These are phyloP conservation scores for Pseudoturritis turrita DNA, from an alignment of 345 rosid genomes.

Conservation along the genomic window DNA sequence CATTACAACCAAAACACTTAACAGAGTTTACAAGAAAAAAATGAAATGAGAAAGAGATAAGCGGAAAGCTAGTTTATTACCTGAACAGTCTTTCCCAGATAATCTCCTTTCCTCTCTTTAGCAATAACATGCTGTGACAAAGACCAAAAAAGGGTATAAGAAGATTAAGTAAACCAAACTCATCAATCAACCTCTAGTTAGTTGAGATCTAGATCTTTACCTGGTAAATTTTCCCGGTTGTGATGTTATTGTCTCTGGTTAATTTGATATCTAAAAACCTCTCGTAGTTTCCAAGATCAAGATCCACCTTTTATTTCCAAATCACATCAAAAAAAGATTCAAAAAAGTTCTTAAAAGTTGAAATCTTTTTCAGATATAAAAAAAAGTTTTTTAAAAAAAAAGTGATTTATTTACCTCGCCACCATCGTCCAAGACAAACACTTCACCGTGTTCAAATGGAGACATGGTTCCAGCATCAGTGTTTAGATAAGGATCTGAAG, in stretches of 20 bases:
- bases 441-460: slow-evolving; percentile 97
- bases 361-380: background rate
- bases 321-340: slow-evolving; percentile 2
- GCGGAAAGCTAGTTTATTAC: slow-evolving; percentile 26
- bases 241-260: slow-evolving; percentile 73
- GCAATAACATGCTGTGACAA: slow-evolving; percentile 62
- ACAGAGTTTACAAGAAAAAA: background rate
- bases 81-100: slow-evolving; percentile 96
- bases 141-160: background rate
- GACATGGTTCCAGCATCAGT: slow-evolving; percentile 99
- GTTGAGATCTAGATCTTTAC: slow-evolving; percentile 31
- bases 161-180: slow-evolving; percentile 6
- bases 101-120: slow-evolving; percentile 93
- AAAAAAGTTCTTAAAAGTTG: background rate
- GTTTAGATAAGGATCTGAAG: slow-evolving; percentile 87
- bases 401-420: slow-evolving; percentile 63
- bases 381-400: background rate
- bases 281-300: slow-evolving; percentile 87
- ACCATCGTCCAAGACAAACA: slow-evolving; percentile 93
- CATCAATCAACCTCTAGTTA: slow-evolving; percentile 7
- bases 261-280: slow-evolving; percentile 62
- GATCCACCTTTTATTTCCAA: slow-evolving; percentile 55
- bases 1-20: slow-evolving; percentile 6
- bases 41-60: background rate
- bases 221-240: slow-evolving; percentile 81